phyloP scores from a whole-genome alignment of 2,329 filamentous ascomycete genomes.

The Tolypocladium guangdongense region DNA sequence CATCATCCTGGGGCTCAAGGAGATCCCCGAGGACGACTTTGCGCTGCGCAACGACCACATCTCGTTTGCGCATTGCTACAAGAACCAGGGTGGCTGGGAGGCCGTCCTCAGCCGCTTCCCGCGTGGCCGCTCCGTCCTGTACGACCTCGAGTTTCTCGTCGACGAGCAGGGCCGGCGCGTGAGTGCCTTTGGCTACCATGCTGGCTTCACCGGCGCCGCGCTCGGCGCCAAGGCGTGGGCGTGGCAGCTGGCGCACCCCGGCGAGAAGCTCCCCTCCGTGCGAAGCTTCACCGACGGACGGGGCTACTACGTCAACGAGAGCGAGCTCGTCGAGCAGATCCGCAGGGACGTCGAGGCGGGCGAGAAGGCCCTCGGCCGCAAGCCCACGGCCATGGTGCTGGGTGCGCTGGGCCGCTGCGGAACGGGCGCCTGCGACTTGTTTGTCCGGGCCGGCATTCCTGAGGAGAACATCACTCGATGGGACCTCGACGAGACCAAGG shows the following conservation, averaged over 20 bases:
- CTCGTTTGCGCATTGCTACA: constrained; percentile 66
- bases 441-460: constrained; percentile 53
- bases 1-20: constrained; percentile 68
- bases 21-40: constrained; percentile 64
- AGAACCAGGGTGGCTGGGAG: constrained; percentile 69
- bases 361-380: constrained; percentile 55
- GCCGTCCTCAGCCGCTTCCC: constrained; percentile 70
- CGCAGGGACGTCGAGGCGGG: constrained; percentile 46
- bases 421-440: constrained; percentile 71
- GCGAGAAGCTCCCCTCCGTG: constrained; percentile 48
- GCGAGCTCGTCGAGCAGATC: constrained; percentile 33
- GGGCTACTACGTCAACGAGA: constrained; percentile 61
- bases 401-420: constrained; percentile 79
- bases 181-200: constrained; percentile 62
- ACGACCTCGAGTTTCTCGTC: constrained; percentile 79
- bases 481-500: constrained; percentile 69
- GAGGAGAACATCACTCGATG: constrained; percentile 38
- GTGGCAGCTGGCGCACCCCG: constrained; percentile 64
- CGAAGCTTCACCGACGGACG: constrained; percentile 30
- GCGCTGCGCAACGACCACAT: constrained; percentile 27
- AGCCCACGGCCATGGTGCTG: constrained; percentile 73
- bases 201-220: constrained; percentile 65
- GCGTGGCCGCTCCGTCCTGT: constrained; percentile 46
- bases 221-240: constrained; percentile 73
- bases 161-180: constrained; percentile 62